Evolutionary conservation across 495 filamentous ascomycete genomes (phyloP), one percentile per base, ranked within the genome.

Genomic region (Aspergillus biplanus): DNA sequence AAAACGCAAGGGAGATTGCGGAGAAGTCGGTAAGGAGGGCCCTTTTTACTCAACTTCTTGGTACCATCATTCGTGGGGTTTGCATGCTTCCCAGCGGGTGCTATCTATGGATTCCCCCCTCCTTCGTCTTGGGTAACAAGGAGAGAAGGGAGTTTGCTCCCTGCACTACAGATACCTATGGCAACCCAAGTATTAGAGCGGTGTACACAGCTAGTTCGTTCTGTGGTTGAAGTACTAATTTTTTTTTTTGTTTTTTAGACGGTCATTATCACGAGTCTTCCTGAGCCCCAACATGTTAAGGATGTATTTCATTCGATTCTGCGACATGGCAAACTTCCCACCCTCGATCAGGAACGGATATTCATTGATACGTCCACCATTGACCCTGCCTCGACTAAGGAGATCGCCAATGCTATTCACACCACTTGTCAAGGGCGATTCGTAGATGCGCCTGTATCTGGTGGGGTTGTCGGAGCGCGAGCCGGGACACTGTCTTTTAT

Each of bases 331-430:
- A 52, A 77, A n/a, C 73, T 86, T 5, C 77, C 75, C 15, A 39
- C 59, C 31, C 56, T 75, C 2, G 74, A 77, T 34, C 71, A 83
- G 8, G 74, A 85, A 49, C 86, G 89, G 18, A 67, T 92, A 27
- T 92, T 92, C 69, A 91, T 94, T 65, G 91, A 94, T 66, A 89
- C 85, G 58, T 96, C 92, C 5, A 96, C 92, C 9, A 96, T 96
- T 61, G 92, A 96, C 71, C 91, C 92, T 0, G 80, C 85, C 18
- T 88, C 92, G 2, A 92, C 90, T 4, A 84, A 83, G 59, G 81
- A 86, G 61, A 83, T 93, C 33, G 88, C 89, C 7, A 80, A 84
- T 37, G 79, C 80, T 13, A 84, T 92, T 21, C 77, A 86, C 35
- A 73, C 81, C 21, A 82, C 85, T 0, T 69, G 82, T 3, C 73